Evolutionary conservation across 257 asterid species (phyloP).

Genomic region (Penstemon eatonii): DNA sequence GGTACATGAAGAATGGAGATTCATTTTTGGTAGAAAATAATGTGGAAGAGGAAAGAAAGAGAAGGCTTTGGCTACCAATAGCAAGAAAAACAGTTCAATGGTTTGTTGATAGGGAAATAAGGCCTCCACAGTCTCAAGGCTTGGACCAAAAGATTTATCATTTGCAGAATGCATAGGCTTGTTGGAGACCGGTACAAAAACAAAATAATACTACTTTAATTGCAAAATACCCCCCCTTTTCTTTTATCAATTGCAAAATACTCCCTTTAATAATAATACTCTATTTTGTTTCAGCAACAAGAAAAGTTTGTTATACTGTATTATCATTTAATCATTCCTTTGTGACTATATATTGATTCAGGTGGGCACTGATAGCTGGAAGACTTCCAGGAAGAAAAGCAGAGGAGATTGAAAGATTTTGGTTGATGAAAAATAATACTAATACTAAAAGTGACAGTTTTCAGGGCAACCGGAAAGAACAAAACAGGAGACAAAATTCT

Average conservation of each 20-base stretch:
- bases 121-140: constrained; percentile 30
- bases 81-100: constrained; percentile 75
- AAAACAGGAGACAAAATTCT: too few species aligned
- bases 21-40: background rate
- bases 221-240: too few species aligned
- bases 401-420: constrained; percentile 63
- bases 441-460: background rate
- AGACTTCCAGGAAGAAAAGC: constrained; percentile 67
- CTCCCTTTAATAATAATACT: too few species aligned
- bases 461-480: background rate
- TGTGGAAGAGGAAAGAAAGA: constrained; percentile 48
- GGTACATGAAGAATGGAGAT: constrained; percentile 38
- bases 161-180: constrained; percentile 67
- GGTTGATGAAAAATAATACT: constrained; percentile 49
- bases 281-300: too few species aligned
- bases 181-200: constrained; percentile 58
- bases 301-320: too few species aligned
- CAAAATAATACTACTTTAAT: too few species aligned
- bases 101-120: constrained; percentile 70
- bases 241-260: too few species aligned
- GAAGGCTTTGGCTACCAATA: constrained; percentile 78
- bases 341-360: constrained; percentile 1
- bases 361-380: constrained; percentile 79
- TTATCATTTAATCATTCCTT: too few species aligned
- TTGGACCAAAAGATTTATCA: constrained; percentile 20